Conservation (phyloP, 148 eudicot genomes). For the Rheum nobile region DNA sequence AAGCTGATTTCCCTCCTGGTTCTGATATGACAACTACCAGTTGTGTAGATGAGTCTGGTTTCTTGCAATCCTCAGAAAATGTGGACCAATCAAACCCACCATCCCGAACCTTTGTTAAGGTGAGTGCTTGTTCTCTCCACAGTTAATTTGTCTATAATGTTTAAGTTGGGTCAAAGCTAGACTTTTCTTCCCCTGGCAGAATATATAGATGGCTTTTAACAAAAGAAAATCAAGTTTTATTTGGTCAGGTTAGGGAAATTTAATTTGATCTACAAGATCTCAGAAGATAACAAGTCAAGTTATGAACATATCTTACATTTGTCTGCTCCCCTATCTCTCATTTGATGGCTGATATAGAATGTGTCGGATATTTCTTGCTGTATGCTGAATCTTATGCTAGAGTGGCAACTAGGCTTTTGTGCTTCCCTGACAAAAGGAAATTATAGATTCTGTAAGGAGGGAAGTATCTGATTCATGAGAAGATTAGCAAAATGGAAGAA, state of each 20-base stretch:
- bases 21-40: slow-evolving; percentile 49
- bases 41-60: slow-evolving; percentile 68
- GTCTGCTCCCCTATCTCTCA: background rate
- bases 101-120: slow-evolving; percentile 64
- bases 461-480: too few species aligned
- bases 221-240: background rate
- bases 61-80: slow-evolving; percentile 70
- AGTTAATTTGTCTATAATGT: background rate
- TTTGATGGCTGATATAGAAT: background rate
- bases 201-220: background rate
- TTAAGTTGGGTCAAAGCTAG: background rate
- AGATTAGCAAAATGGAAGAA: background rate
- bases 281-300: background rate
- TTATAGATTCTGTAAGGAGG: background rate
- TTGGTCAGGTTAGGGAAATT: too few species aligned
- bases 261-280: background rate
- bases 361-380: background rate
- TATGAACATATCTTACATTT: background rate
- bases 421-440: background rate
- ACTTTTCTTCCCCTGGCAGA: background rate
- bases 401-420: background rate
- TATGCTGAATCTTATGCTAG: background rate
- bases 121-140: slow-evolving; percentile 11
- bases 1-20: slow-evolving; percentile 45
- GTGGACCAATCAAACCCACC: slow-evolving; percentile 50